Evolutionary conservation across 2,329 filamentous ascomycete species (phyloP).

Genomic region (Fusarium miscanthi): DNA sequence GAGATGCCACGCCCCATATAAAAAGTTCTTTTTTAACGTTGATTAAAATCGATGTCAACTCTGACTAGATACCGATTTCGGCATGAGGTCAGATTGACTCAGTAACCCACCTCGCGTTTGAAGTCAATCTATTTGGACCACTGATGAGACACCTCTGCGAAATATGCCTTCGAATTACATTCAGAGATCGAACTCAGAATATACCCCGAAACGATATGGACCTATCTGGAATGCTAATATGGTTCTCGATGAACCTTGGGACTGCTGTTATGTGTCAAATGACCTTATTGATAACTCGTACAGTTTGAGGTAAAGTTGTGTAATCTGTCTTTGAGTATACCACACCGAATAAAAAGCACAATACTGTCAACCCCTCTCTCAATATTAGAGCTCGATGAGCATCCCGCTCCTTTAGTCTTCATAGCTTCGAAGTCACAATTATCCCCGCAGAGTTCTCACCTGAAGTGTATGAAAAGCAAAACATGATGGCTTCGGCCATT

Average conservation of each 20-base stretch:
- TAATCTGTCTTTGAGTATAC: accelerated
- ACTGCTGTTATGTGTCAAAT: neutral
- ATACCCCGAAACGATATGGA: accelerated
- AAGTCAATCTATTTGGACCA: neutral
- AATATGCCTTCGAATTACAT: neutral
- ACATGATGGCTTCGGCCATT: too few relatives aligned
- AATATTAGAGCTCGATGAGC: neutral
- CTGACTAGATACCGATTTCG: neutral
- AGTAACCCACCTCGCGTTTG: accelerated
- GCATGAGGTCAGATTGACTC: neutral
- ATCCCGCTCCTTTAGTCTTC: neutral
- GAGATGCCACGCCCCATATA: too few relatives aligned
- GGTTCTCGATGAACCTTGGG: too few relatives aligned
- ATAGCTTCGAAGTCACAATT: too few relatives aligned
- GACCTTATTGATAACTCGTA: neutral
- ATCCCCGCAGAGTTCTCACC: too few relatives aligned
- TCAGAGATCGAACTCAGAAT: neutral
- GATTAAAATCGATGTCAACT: neutral
- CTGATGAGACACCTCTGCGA: neutral
- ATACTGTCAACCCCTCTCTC: neutral
- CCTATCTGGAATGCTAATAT: accelerated
- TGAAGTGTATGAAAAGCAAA: too few relatives aligned
- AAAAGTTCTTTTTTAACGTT: too few relatives aligned
- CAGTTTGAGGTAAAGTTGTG: accelerated
- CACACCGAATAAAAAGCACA: too few relatives aligned